Conservation (phyloP, 495 filamentous ascomycete genomes). For the Aspergillus heteromorphus region DNA sequence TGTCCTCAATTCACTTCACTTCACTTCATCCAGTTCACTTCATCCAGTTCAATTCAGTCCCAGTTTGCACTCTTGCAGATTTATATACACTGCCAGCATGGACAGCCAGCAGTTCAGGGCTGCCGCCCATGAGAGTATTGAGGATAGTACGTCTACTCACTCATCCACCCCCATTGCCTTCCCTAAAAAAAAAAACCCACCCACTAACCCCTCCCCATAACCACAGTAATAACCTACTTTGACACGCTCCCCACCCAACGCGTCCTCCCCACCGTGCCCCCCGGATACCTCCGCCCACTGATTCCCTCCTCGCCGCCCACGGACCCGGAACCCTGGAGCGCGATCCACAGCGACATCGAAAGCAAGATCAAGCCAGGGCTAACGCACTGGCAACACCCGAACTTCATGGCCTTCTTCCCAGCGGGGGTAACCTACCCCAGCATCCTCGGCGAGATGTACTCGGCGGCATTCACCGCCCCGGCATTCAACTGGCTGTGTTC, state of each 20-base stretch:
- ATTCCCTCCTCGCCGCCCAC: constrained; percentile 70
- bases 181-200: too few species aligned
- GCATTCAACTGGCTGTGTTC: constrained; percentile 98
- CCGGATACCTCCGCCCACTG: constrained; percentile 79
- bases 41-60: neutral
- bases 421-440: constrained; percentile 76
- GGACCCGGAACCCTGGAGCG: constrained; percentile 68
- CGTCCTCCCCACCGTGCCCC: constrained; percentile 73
- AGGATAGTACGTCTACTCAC: constrained; percentile 61
- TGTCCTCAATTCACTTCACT: neutral
- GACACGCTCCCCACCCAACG: constrained; percentile 63
- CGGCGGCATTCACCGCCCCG: constrained; percentile 77
- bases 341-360: constrained; percentile 82
- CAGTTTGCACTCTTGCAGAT: too few species aligned
- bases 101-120: constrained; percentile 75
- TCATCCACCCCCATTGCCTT: neutral
- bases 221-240: constrained; percentile 74
- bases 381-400: constrained; percentile 94
- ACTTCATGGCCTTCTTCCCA: constrained; percentile 96
- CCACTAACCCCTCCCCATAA: constrained; percentile 3
- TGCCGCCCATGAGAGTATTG: constrained; percentile 75
- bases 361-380: constrained; percentile 87
- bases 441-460: constrained; percentile 92
- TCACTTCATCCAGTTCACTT: neutral
- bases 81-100: constrained; percentile 48